These are phyloP conservation scores for Inga leiocalycina DNA, from an alignment of 306 rosid species.

Conservation along the genomic window DNA sequence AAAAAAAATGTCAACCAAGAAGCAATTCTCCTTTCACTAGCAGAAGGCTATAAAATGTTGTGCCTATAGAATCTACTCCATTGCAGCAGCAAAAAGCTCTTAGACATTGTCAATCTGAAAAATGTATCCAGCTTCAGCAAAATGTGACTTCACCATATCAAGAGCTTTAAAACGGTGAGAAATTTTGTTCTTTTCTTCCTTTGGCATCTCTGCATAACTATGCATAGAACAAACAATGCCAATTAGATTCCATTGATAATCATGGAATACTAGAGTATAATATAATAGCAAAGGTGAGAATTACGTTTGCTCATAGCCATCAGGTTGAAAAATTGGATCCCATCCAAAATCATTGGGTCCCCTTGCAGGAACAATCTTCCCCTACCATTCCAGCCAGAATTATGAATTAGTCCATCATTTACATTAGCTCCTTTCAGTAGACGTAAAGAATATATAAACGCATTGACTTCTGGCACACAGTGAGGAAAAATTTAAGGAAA, in stretches of 20 bases:
- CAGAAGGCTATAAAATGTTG: neutral
- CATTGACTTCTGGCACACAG: slow-evolving; percentile 17
- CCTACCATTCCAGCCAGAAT: slow-evolving; percentile 46
- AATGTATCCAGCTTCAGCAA: slow-evolving; percentile 73
- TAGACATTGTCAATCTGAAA: slow-evolving; percentile 45
- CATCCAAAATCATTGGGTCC: slow-evolving; percentile 97
- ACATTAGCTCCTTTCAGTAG: slow-evolving; percentile 14
- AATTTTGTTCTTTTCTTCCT: slow-evolving; percentile 92
- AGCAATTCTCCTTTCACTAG: neutral
- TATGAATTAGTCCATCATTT: slow-evolving; percentile 14
- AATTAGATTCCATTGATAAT: slow-evolving; percentile 33
- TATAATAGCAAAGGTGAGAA: slow-evolving; percentile 21
- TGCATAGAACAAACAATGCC: slow-evolving; percentile 19
- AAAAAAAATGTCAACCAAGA: neutral
- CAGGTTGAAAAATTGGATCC: slow-evolving; percentile 94
- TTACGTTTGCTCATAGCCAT: slow-evolving; percentile 85
- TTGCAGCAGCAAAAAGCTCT: slow-evolving; percentile 16
- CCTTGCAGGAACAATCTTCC: slow-evolving; percentile 83
- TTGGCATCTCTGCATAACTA: slow-evolving; percentile 92
- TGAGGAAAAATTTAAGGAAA: slow-evolving; percentile 9
- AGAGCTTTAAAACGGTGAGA: slow-evolving; percentile 87
- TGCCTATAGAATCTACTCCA: slow-evolving; percentile 1
- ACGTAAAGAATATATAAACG: slow-evolving; percentile 9
- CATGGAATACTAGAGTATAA: slow-evolving; percentile 20
- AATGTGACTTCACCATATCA: slow-evolving; percentile 81